These are phyloP conservation scores for Dendrocalamus sinicus DNA, from an alignment of 176 grass and related monocot species.

Conservation along the genomic window DNA sequence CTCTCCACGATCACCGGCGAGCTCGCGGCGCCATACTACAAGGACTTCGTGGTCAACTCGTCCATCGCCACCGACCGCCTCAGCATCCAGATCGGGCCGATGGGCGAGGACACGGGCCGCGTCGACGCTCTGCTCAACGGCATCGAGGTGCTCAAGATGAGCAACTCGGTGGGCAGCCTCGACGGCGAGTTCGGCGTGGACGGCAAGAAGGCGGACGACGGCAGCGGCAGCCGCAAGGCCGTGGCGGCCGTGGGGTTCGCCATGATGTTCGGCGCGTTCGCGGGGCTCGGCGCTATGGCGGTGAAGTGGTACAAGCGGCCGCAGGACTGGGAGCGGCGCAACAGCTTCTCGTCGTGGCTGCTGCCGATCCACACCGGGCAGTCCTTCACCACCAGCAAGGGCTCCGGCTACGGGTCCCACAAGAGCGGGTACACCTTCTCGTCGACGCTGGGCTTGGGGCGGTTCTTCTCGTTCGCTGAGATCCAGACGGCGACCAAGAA, in stretches of 20 bases:
- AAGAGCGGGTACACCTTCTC: slow-evolving; percentile 88
- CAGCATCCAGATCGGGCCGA: slow-evolving; percentile 65
- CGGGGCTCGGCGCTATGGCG: slow-evolving; percentile 81
- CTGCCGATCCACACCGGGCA: slow-evolving; percentile 83
- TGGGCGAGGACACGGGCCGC: slow-evolving; percentile 68
- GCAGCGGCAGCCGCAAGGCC: slow-evolving; percentile 31
- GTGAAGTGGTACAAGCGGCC: slow-evolving; percentile 82
- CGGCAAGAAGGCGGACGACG: slow-evolving; percentile 63
- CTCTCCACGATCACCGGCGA: slow-evolving; percentile 68
- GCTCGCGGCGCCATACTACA: slow-evolving; percentile 80
- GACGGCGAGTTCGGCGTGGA: slow-evolving; percentile 95
- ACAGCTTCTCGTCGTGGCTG: slow-evolving; percentile 98
- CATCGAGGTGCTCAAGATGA: slow-evolving; percentile 87
- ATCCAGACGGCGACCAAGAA: slow-evolving; percentile 78
- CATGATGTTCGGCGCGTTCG: slow-evolving; percentile 87
- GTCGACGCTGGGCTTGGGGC: slow-evolving; percentile 67
- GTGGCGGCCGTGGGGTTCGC: slow-evolving; percentile 80
- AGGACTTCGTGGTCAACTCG: slow-evolving; percentile 73
- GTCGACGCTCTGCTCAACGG: slow-evolving; percentile 87
- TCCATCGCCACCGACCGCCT: slow-evolving; percentile 48
- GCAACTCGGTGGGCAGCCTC: slow-evolving; percentile 75
- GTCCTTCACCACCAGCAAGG: slow-evolving; percentile 68
- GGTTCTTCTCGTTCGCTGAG: slow-evolving; percentile 84
- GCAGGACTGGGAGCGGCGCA: slow-evolving; percentile 85
- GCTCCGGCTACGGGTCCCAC: slow-evolving; percentile 62